Base-by-base conservation (phyloP, 768 basidiomycete genomes). In the Paxillus rubicundulus region DNA sequence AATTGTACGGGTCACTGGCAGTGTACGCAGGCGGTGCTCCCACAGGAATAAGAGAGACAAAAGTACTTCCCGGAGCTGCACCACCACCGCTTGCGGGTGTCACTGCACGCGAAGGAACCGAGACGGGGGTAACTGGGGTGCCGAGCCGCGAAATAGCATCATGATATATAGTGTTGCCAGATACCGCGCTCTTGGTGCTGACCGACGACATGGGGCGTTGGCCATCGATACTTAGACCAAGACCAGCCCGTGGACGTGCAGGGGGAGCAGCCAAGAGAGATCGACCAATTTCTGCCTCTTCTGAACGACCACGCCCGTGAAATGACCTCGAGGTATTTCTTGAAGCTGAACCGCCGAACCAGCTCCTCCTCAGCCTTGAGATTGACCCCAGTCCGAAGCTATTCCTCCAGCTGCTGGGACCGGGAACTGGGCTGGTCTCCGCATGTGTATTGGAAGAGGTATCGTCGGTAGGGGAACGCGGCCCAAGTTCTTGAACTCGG, bases 81-180 rank as follows among this genome's bases (percentile, higher is more conserved):
- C 57, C 58, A 43, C 67, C 69, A 7, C 41, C 57, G 9, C 65
- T 70, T 4, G 73, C 69, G 33, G 80, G 79, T 2, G 81, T 79
- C 50, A 79, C 45, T 9, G 79, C 81, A 34, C 78, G 70, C 5
- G 74, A 74, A 43, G 77, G 75, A 16, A 70, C 49, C 10, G 63
- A 63, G 6, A 70, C 59, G 17, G 81, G 77, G 2, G 81, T 80
- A 2, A 70, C 59, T 18, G 81, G 77, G 2, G 81, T 80, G 2
- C 58, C 67, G 10, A 74, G 67, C 9, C 69, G 67, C 0, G 84
- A 84, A 4, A 66, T 52, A 0, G 86, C 86, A 59, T 87, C 86
- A 54, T 82, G 82, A 57, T 82, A 88, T 3, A 84, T 59, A 0
- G 84, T 86, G 28, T 71, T 76, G 4, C 79, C 84, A 1, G 80